Conservation (phyloP, 2,329 filamentous ascomycete species). For the Verticillium dahliae region DNA sequence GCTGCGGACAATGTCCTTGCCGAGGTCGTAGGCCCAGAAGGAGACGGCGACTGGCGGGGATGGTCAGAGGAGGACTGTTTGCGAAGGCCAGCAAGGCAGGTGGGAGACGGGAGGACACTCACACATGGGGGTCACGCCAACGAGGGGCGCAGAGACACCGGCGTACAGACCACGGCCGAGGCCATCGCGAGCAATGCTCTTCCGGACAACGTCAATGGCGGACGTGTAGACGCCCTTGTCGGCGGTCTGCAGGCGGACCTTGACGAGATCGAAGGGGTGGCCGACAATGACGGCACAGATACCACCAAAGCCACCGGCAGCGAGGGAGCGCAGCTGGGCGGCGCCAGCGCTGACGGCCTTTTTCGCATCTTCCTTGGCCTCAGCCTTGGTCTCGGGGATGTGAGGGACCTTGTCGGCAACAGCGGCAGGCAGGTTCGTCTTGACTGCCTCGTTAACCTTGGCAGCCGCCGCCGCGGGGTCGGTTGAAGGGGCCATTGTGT, state of each 20-base stretch:
- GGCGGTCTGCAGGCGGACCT: slow-evolving; percentile 93
- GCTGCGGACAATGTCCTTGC: slow-evolving; percentile 76
- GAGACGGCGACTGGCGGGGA: slow-evolving; percentile 54
- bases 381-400: slow-evolving; percentile 32
- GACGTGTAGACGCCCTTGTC: slow-evolving; percentile 87
- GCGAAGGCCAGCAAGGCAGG: neutral
- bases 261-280: slow-evolving; percentile 96
- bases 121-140: slow-evolving; percentile 99
- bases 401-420: slow-evolving; percentile 33
- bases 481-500: slow-evolving; percentile 15
- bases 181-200: slow-evolving; percentile 82
- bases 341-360: slow-evolving; percentile 29
- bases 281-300: slow-evolving; percentile 90
- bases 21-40: slow-evolving; percentile 88
- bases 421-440: slow-evolving; percentile 19
- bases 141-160: slow-evolving; percentile 89
- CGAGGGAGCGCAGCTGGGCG: slow-evolving; percentile 68
- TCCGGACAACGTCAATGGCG: slow-evolving; percentile 86
- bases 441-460: neutral
- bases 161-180: slow-evolving; percentile 79
- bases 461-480: slow-evolving; percentile 7
- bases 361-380: slow-evolving; percentile 32
- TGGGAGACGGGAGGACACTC: slow-evolving; percentile 34
- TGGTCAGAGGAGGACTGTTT: neutral
- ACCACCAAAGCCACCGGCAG: slow-evolving; percentile 86